Evolutionary conservation across 2,329 filamentous ascomycete genomes (phyloP), one percentile per base, ranked within the genome.

Genomic region (Xylariomycetidae sp.): DNA sequence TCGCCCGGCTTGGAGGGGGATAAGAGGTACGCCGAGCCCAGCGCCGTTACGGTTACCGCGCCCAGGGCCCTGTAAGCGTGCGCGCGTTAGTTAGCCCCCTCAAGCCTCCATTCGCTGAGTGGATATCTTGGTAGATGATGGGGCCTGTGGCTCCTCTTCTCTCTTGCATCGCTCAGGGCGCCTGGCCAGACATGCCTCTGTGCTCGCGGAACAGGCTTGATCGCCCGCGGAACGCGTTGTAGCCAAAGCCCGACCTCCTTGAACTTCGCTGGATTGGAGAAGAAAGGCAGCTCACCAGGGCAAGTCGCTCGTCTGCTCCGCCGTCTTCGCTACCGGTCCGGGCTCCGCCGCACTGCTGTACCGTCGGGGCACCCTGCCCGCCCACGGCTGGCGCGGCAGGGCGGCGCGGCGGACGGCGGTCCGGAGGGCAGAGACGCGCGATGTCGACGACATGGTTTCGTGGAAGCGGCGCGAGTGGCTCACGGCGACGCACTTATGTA

Each of bases 261-360:
- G n/a, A n/a, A n/a, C n/a, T n/a, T 12, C 8, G 20, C 8, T 16
- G 13, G 12, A 13, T 25, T 9, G 25, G 18, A 4, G 14, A 3
- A 15, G 15, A 12, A 34, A 33, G 19, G 23, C 10, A n/a, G 31
- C 48, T 52, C 39, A 56, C 53, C 46, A 55, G n/a, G 53, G 53
- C 41, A 49, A 7, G 12, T 56, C 53, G 26, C 46, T 48, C 14
- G 47, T 28, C 28, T 50, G 20, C 20, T 23, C 37, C 19, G 39
- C 36, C 25, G 25, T 30, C 33, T 31, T 33, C 6, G 29, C 25
- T n/a, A 39, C 37, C 3, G 30, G 26, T 14, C 35, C 34, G 12
- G 26, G 30, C 22, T 19, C n/a, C 5, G n/a, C 29, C 9, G 36
- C 34, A 33, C 30, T 40, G n/a, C 42, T 35, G 15, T 48, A 47